These are phyloP conservation scores for Meyerozyma elateridarum DNA, from an alignment of 1,139 yeast species.

Conservation along the genomic window DNA sequence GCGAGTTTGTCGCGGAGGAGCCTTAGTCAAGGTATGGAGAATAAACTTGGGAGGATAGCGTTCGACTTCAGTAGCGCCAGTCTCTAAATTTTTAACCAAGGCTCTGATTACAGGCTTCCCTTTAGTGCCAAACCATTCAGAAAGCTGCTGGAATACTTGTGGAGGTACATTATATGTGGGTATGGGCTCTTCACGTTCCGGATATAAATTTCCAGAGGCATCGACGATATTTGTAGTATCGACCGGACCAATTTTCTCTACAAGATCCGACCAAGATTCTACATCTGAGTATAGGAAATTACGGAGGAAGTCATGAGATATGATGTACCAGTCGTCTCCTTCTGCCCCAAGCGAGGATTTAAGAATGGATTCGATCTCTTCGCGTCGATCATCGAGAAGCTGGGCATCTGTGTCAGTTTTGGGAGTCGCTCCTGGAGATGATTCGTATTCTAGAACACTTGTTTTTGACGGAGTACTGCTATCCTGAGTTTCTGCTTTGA, in stretches of 20 bases:
- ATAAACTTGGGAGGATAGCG: conserved; percentile 46
- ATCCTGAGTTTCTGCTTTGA: no score
- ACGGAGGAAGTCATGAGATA: conserved; percentile 28
- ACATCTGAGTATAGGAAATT: conserved; percentile 24
- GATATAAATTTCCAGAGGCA: conserved; percentile 26
- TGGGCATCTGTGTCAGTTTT: not conserved
- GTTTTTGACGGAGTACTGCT: no score
- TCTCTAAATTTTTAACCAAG: conserved; percentile 32
- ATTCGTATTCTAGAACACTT: no score
- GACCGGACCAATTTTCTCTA: conserved; percentile 27
- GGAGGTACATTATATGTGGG: conserved; percentile 32
- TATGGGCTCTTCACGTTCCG: conserved; percentile 27
- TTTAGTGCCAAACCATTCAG: conserved; percentile 51
- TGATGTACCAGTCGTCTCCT: conserved; percentile 36
- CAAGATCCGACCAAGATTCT: conserved; percentile 23
- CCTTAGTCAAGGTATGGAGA: conserved; percentile 45
- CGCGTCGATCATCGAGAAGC: conserved; percentile 16
- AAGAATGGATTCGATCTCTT: conserved; percentile 20
- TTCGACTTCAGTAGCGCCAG: conserved; percentile 45
- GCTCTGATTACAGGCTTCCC: conserved; percentile 45
- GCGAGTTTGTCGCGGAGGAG: conserved; percentile 10
- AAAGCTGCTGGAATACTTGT: conserved; percentile 37
- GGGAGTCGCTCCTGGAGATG: no score
- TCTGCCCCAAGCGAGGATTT: conserved; percentile 12
- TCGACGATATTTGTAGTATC: conserved; percentile 29